phyloP scores from a whole-genome alignment of 2,329 filamentous ascomycete species.

The Botrytis squamosa region DNA sequence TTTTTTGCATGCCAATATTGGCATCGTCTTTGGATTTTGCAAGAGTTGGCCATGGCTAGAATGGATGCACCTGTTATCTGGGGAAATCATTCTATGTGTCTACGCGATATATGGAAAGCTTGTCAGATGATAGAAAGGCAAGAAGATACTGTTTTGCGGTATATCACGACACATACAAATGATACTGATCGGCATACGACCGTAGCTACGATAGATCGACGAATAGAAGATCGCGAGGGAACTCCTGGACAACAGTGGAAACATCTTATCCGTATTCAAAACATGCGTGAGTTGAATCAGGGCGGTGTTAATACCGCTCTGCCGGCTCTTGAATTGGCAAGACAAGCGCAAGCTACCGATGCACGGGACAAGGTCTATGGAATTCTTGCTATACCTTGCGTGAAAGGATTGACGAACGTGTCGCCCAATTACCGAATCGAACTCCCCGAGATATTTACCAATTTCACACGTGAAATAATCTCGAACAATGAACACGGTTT shows the following conservation, averaged over 20 bases:
- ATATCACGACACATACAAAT: constrained; percentile 3
- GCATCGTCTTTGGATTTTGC: constrained; percentile 21
- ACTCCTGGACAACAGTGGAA: constrained; percentile 19
- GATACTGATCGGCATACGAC: background rate
- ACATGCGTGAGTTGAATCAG: constrained; percentile 9
- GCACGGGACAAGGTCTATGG: constrained; percentile 21
- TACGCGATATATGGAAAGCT: constrained; percentile 17
- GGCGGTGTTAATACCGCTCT: background rate
- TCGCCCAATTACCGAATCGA: constrained; percentile 14
- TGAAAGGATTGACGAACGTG: background rate
- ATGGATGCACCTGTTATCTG: constrained; percentile 14
- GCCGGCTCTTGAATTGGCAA: constrained; percentile 14
- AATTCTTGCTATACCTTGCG: constrained; percentile 17
- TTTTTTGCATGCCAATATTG: constrained; percentile 19
- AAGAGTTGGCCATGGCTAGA: constrained; percentile 18
- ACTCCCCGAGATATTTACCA: constrained; percentile 12
- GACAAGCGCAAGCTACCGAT: constrained; percentile 20
- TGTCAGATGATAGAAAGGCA: constrained; percentile 12
- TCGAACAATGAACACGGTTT: constrained; percentile 16
- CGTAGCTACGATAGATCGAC: constrained; percentile 13
- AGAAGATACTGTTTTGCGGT: constrained; percentile 9
- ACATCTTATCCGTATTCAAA: constrained; percentile 17
- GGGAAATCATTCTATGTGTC: constrained; percentile 8
- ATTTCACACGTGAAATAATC: constrained; percentile 16
- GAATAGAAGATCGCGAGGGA: constrained; percentile 13